Evolutionary conservation across 352 stramenopile genomes (phyloP).

Genomic region (Stramenopiles sp.): DNA sequence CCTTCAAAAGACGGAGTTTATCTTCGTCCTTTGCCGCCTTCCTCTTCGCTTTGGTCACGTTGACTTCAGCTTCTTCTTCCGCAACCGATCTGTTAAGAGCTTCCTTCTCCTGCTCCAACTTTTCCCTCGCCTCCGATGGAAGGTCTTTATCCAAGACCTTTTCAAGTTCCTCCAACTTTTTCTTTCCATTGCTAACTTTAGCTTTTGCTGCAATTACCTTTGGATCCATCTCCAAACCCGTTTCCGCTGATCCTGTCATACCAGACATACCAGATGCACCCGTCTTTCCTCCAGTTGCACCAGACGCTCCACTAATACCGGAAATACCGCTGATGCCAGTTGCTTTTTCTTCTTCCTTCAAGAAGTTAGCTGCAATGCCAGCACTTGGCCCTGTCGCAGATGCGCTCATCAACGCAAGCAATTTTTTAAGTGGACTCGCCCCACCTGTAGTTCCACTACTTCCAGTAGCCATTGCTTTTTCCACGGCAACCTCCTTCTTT

Average conservation of each 20-base stretch:
- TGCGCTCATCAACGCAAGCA: neutral
- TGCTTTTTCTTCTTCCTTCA: neutral
- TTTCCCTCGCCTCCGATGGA: neutral
- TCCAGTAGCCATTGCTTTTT: neutral
- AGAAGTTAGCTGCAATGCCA: neutral
- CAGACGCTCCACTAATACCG: neutral
- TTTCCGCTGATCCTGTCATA: neutral
- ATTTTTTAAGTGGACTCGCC: neutral
- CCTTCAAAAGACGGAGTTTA: neutral
- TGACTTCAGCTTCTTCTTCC: slow-evolving; percentile 1
- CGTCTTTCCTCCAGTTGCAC: neutral
- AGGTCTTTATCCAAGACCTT: neutral
- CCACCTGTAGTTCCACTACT: neutral
- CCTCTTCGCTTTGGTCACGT: neutral
- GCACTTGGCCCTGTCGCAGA: neutral
- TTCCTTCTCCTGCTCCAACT: slow-evolving; percentile 3
- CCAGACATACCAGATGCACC: slow-evolving; percentile 6
- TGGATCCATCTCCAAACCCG: neutral
- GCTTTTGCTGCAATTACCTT: slow-evolving; percentile 2
- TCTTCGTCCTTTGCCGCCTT: neutral
- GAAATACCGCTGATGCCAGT: neutral
- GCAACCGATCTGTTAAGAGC: neutral
- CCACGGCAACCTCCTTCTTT: neutral
- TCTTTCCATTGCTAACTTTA: neutral
- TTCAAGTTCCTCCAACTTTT: neutral